Evolutionary conservation across 1,284 basidiomycete species (phyloP), one percentile per base, ranked within the genome.

Genomic region (Agaricales sp.): DNA sequence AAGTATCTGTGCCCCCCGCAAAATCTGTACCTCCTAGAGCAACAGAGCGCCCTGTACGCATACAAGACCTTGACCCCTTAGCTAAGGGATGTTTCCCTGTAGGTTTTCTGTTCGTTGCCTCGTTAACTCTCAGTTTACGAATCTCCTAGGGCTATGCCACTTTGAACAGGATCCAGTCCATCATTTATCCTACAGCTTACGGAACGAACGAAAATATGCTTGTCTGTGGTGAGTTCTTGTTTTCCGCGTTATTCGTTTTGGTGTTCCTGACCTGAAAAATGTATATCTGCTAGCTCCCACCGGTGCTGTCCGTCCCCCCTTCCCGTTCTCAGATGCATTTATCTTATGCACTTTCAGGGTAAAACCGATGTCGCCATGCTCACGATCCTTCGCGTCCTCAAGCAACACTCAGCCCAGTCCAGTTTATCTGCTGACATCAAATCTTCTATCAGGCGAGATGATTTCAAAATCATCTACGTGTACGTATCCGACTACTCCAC

Each of bases 301-400:
- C 53, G 93, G 93, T 74, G 93, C 93, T 55, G 90, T 93, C 58
- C 66, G 86, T 73, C 14, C 3, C 48, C 18, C 20, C 35, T 45
- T 39, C 39, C 13, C n/a, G 18, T 23, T 38, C 25, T 16, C 45
- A 22, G 41, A 16, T 25, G 30, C 43, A 43, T 50, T 48, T 49
- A 48, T 21, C 58, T 35, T 52, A 53, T 47, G n/a, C 39, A 11
- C 35, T n/a, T 25, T 19, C 57, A 94, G 87, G 96, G 96, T 68
- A 99, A 99, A 89, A 99, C 96, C 0, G 96, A 99, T 63, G 90
- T 99, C 0, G 96, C 96, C 0, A 92, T 99, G 84, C 74, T 99
- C 59, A 78, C 91, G 1, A 88, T 99, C 52, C 75, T 99, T 47
- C 87, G 93, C 19, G 89, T 94, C 18, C 71, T 99, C 47, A 73